Percentiles rank a stretch among this genome's conserved stretches.
phyloP scores from a whole-genome alignment of 441 rosid species.

The Pelargonium cotyledonis region DNA sequence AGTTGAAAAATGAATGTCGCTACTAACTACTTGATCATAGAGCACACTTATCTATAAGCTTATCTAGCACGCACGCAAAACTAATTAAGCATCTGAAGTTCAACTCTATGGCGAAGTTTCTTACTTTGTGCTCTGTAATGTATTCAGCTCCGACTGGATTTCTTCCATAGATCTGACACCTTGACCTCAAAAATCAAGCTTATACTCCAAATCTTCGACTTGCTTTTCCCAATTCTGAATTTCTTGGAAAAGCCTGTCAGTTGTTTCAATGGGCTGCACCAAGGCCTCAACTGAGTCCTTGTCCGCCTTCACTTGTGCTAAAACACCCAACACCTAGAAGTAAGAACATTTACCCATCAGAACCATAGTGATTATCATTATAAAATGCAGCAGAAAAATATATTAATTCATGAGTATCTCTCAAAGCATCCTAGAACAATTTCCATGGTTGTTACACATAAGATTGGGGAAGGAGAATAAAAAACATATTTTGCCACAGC shows the following conservation, averaged over 20 bases:
- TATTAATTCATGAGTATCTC: conserved; percentile 11
- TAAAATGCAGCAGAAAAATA: conserved; percentile 1
- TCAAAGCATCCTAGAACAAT: background rate
- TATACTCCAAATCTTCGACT: conserved; percentile 73
- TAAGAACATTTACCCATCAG: conserved; percentile 17
- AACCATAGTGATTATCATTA: background rate
- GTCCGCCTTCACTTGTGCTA: conserved; percentile 88
- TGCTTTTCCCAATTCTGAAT: conserved; percentile 55
- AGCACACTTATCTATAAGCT: conserved; percentile 7
- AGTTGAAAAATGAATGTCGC: background rate
- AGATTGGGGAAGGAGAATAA: background rate
- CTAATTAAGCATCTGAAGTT: background rate
- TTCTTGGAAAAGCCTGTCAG: conserved; percentile 77
- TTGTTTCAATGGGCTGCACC: conserved; percentile 76
- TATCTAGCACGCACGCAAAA: background rate
- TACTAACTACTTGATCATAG: background rate
- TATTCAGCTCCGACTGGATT: conserved; percentile 63
- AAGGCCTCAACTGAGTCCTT: conserved; percentile 73
- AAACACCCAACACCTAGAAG: conserved; percentile 63
- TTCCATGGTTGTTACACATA: background rate
- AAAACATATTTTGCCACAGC: background rate
- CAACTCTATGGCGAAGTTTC: conserved; percentile 13
- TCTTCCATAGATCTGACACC: conserved; percentile 74
- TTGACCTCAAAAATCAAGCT: conserved; percentile 80
- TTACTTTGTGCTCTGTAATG: conserved; percentile 63